Conservation (phyloP, 306 rosid species). For the Prunus kanzakura region DNA sequence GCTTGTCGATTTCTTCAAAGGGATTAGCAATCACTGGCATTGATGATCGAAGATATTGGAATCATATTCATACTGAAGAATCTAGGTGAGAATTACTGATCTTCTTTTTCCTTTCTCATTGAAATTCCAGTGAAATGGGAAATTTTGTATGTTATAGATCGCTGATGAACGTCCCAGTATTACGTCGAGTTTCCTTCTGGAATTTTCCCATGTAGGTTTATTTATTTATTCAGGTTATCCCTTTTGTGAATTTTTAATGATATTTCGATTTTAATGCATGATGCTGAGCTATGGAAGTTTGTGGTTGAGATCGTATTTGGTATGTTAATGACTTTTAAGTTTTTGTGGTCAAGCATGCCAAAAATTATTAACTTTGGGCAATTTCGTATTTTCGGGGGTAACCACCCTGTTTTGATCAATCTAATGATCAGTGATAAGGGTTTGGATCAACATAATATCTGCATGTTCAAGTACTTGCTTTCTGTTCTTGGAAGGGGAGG, state of each 20-base stretch:
- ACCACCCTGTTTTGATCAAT: neutral
- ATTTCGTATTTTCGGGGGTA: neutral
- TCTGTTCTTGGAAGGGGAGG: neutral
- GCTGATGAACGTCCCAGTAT: conserved; percentile 16
- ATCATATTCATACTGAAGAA: conserved; percentile 47
- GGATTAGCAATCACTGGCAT: conserved; percentile 86
- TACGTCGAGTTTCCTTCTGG: conserved; percentile 11
- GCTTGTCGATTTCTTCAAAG: conserved; percentile 65
- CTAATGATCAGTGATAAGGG: neutral
- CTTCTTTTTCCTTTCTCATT: neutral
- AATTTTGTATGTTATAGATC: conserved; percentile 18
- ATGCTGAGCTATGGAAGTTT: neutral
- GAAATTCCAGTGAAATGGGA: conserved; percentile 14
- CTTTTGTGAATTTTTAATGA: neutral
- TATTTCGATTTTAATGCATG: neutral
- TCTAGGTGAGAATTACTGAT: conserved; percentile 51
- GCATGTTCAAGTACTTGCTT: neutral
- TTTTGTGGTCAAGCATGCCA: neutral
- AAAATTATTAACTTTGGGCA: neutral
- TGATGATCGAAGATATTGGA: conserved; percentile 44
- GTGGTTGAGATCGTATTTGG: neutral
- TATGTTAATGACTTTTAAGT: neutral
- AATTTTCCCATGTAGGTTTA: conserved; percentile 21
- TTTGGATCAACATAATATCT: neutral
- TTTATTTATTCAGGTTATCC: neutral